Percentiles rank a stretch among this genome's conserved stretches.
phyloP scores from a whole-genome alignment of 345 rosid species.

The Eutrema heterophyllum region DNA sequence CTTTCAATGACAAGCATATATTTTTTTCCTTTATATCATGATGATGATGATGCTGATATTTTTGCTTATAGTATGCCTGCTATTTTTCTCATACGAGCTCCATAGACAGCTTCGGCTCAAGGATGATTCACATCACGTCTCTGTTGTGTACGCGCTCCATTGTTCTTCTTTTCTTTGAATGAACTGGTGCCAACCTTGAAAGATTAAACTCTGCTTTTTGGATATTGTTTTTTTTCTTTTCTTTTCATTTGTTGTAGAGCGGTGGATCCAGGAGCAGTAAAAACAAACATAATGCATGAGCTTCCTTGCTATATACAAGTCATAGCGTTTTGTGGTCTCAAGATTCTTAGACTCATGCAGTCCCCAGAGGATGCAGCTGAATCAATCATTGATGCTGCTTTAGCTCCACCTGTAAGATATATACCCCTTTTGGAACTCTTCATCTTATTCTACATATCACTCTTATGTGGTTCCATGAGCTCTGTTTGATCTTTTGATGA shows the following conservation, averaged over 20 bases:
- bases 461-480: conserved; percentile 2
- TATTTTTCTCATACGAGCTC: conserved; percentile 76
- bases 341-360: conserved; percentile 54
- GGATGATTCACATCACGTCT: conserved; percentile 47
- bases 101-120: conserved; percentile 48
- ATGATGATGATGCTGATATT: conserved; percentile 6
- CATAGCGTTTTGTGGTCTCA: conserved; percentile 41
- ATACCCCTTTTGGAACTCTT: background rate
- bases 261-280: conserved; percentile 82
- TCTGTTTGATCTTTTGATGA: conserved; percentile 3
- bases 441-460: conserved; percentile 3
- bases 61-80: conserved; percentile 51
- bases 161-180: background rate
- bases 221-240: too few species aligned
- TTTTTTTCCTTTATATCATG: background rate
- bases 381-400: conserved; percentile 74
- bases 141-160: conserved; percentile 57
- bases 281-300: conserved; percentile 90
- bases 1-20: background rate
- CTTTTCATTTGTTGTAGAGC: conserved; percentile 43
- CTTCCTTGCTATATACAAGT: conserved; percentile 53
- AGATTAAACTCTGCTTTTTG: background rate
- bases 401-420: conserved; percentile 71
- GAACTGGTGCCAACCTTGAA: background rate
- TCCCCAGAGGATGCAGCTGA: conserved; percentile 54